Base-by-base conservation (phyloP, 2,329 filamentous ascomycete genomes). In the Mariannaea elegans region DNA sequence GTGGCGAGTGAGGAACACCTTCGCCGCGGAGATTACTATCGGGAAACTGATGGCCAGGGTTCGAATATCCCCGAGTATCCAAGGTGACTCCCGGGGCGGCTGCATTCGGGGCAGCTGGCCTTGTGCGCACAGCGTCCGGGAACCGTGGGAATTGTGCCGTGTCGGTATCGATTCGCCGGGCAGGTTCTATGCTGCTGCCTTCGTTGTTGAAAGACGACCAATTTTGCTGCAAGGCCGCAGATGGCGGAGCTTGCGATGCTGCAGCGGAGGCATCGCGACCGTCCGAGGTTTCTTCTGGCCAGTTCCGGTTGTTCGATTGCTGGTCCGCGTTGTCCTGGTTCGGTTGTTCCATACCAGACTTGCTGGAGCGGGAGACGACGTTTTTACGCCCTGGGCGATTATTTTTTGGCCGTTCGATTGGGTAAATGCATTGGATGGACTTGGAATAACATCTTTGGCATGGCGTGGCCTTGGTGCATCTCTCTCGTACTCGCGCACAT, bases 401-500 rank as follows among this genome's bases (percentile, higher is more conserved):
- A 2, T 8, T 21, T 14, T 24, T 57, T 9, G 31, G 39, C 6
- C 29, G 39, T 27, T 53, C 48, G 21, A 34, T 18, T 21, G 65
- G 65, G 21, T 67, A 67, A 0, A 29, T 42, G 19, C 65, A 67
- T 3, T 14, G 24, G 1, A 67, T 9, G 1, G 56, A 61, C 9
- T 32, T 64, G 8, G 34, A 27, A 1, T 50, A 45, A 10, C 65
- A 67, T 12, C 65, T 31, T 13, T 47, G 19, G 5, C 65, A 67
- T 19, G 65, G 65, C 1, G 9, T 56, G 16, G 14, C 48, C 14
- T 59, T 62, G 0, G 48, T 62, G 3, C 65, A 67, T 12, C 63
- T 67, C 14, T 65, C 63, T 4, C 65, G 41, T 4, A 61, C 65
- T 19, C 23, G 59, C 1, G 65, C 56, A 12, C 65, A 67, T 39